phyloP scores from a whole-genome alignment of 2,329 filamentous ascomycete species.

The Pestalotiopsis sp. region DNA sequence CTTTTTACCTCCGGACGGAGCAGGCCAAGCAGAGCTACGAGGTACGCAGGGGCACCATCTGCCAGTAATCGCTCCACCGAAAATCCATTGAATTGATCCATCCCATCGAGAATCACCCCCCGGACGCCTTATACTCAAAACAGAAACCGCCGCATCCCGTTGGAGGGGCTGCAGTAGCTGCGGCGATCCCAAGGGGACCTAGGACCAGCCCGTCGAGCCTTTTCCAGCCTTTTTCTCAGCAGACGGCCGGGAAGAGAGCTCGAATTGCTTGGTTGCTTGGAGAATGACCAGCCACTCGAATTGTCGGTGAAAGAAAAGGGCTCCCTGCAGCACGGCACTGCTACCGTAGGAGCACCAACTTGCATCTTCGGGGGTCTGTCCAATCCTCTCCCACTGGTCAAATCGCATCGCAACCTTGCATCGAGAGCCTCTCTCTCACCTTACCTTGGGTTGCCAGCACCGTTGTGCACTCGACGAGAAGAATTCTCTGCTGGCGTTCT shows the following conservation, averaged over 20 bases:
- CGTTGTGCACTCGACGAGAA: neutral
- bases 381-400: conserved; percentile 11
- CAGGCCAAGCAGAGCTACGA: neutral
- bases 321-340: conserved; percentile 12
- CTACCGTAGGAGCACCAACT: neutral
- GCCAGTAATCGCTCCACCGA: neutral
- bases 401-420: conserved; percentile 5
- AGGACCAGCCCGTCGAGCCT: neutral
- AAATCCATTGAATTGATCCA: neutral
- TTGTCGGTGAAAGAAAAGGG: conserved; percentile 33
- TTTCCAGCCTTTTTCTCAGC: neutral
- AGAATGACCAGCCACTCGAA: conserved; percentile 34
- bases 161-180: conserved; percentile 7
- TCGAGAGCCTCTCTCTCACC: neutral
- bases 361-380: neutral
- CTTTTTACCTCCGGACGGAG: neutral
- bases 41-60: neutral
- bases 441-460: neutral
- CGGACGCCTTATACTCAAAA: neutral
- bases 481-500: neutral
- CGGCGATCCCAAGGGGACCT: conserved; percentile 1
- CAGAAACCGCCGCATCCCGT: neutral
- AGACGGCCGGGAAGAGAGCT: no score
- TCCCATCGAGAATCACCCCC: neutral
- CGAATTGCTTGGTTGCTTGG: neutral